These are phyloP conservation scores for Verticillium tricorpus DNA, from an alignment of 2,329 filamentous ascomycete species.

Conservation along the genomic window DNA sequence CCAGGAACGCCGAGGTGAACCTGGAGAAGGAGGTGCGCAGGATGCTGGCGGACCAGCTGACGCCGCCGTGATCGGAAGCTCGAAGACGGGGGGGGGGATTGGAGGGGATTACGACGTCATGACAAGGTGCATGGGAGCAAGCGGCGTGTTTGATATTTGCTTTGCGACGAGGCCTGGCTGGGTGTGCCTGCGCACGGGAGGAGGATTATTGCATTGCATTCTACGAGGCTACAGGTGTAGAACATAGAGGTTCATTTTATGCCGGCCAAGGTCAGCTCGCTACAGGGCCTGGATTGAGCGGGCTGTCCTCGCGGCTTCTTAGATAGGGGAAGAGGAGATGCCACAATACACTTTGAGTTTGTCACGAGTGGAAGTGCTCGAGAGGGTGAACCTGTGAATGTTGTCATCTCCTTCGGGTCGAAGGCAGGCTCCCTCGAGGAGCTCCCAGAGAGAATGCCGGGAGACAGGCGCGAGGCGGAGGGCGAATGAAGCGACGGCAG, in stretches of 20 bases:
- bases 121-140: not conserved
- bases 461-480: too few relatives aligned
- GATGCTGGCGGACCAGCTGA: slow-evolving; percentile 36
- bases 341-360: too few relatives aligned
- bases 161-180: not conserved
- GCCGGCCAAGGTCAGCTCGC: too few relatives aligned
- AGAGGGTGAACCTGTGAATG: too few relatives aligned
- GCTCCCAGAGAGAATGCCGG: too few relatives aligned
- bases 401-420: too few relatives aligned
- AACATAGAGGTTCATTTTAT: not conserved
- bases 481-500: not conserved
- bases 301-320: too few relatives aligned
- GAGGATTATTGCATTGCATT: not conserved
- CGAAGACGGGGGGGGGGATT: not conserved
- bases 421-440: too few relatives aligned
- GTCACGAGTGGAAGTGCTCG: too few relatives aligned
- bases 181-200: not conserved
- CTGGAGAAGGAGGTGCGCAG: slow-evolving; percentile 39
- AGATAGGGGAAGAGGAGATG: too few relatives aligned
- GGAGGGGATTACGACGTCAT: not conserved
- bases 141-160: not conserved
- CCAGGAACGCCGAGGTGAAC: slow-evolving; percentile 25
- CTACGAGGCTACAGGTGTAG: not conserved
- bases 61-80: slow-evolving; percentile 24
- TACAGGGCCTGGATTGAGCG: too few relatives aligned